Evolutionary conservation across 139 green algal genomes (phyloP).

Genomic region (Chlorella sp.): DNA sequence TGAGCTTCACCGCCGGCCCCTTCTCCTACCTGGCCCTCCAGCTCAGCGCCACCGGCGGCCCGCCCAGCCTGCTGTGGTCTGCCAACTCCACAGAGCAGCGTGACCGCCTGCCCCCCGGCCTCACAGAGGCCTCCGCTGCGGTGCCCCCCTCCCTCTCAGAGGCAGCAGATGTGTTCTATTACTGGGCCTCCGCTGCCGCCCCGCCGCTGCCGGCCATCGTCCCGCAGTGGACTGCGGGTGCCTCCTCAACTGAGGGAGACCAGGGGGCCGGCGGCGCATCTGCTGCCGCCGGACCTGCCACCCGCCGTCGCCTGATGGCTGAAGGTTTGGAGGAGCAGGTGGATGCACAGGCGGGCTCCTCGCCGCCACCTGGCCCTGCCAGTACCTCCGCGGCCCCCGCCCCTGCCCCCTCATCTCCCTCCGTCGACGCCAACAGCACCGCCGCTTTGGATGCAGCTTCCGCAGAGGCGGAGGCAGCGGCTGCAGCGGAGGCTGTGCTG

Average conservation of each 20-base stretch:
- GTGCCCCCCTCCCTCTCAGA: neutral
- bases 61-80: conserved; percentile 24
- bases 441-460: neutral
- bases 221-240: neutral
- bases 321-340: no score
- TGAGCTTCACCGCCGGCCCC: conserved; percentile 3
- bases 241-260: neutral
- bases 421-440: neutral
- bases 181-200: conserved; percentile 7
- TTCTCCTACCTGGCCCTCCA: conserved; percentile 28
- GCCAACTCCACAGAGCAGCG: neutral
- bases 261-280: neutral
- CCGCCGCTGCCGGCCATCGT: neutral
- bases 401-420: neutral
- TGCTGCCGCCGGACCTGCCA: neutral
- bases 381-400: neutral
- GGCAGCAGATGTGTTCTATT: conserved; percentile 8
- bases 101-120: conserved; percentile 10
- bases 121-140: conserved; percentile 4
- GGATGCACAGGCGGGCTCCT: neutral
- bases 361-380: neutral
- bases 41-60: conserved; percentile 1
- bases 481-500: neutral
- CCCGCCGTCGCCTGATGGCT: neutral
- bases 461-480: neutral